Base-by-base conservation (phyloP, 1,284 basidiomycete species). In the Inonotus hispidus region DNA sequence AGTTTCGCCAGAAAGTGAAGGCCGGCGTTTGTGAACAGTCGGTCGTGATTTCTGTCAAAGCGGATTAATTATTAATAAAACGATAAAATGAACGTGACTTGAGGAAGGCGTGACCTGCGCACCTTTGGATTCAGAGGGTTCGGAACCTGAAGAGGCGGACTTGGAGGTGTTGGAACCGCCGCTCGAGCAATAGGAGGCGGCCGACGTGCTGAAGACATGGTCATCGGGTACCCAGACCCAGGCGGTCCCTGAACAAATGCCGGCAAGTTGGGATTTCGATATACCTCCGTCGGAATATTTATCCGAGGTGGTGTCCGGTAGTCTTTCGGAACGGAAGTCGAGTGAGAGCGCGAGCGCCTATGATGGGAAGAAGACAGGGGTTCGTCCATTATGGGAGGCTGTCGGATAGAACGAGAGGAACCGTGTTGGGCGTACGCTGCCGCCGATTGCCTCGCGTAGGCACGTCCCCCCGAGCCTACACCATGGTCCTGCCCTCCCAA, bases 181-280 rank as follows among this genome's bases (percentile, higher is more conserved):
- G 57, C 62, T n/a, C 58, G 53, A 46, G 47, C 47, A 29, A 23
- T 21, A 14, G 59, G 49, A 14, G 23, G 46, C 16, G 55, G 55
- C 13, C 45, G 59, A 16, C 49, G 47, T 14, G 52, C 56, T 16
- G 63, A 52, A n/a, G 56, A 39, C 63, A 64, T 64, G 10, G 32
- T 16, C 54, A 58, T 58, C 5, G 63, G 63, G 39, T 61, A 64
- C 10, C 63, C 63, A 16, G 63, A 64, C 14, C 63, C 63, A 8
- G 63, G 63, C 27, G 59, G 63, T 13, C 63, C 63, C 47, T 60
- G 59, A 32, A 61, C 59, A 43, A 64, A 64, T 13, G 63, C 63
- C 21, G 63, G 63, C 39, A 63, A 45, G 39, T 63, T 49, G 2
- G 63, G 55, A 29, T 57, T 47, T 29, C 39, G 47, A 39, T 61